Percentiles rank a stretch among this genome's conserved stretches.
These are phyloP conservation scores for Globisporangium parvum DNA, from an alignment of 352 stramenopile species.

Conservation along the genomic window DNA sequence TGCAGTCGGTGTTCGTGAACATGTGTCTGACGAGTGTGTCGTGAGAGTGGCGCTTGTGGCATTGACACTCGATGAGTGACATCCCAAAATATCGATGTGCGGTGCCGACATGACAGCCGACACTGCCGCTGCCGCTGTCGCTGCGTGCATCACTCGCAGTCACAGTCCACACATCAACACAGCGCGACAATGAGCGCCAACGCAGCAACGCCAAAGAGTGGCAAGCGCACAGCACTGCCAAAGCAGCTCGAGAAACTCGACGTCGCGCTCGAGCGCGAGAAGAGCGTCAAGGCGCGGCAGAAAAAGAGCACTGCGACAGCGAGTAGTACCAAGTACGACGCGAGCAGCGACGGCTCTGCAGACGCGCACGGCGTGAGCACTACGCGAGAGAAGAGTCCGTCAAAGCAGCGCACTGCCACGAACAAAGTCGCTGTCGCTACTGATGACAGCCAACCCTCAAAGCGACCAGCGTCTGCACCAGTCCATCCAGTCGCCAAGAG, in stretches of 20 bases:
- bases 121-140: too few species aligned
- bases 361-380: background rate
- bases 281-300: constrained; percentile 3
- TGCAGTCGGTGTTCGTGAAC: too few species aligned
- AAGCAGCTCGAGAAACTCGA: constrained; percentile 22
- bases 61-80: too few species aligned
- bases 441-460: background rate
- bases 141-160: background rate
- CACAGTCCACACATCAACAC: background rate
- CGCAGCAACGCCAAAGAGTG: background rate
- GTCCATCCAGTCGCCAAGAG: constrained; percentile 1
- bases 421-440: constrained; percentile 4
- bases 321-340: background rate
- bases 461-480: constrained; percentile 7
- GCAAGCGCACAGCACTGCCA: constrained; percentile 8
- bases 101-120: too few species aligned
- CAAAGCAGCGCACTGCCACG: constrained; percentile 3
- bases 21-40: too few species aligned
- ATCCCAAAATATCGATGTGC: too few species aligned
- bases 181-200: background rate
- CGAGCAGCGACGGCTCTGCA: background rate
- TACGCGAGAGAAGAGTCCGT: constrained; percentile 6
- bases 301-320: constrained; percentile 4
- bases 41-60: too few species aligned
- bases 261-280: constrained; percentile 23